Evolutionary conservation across 192 early-diverging fungal species (phyloP).

Genomic region (Kappamyces sp.): DNA sequence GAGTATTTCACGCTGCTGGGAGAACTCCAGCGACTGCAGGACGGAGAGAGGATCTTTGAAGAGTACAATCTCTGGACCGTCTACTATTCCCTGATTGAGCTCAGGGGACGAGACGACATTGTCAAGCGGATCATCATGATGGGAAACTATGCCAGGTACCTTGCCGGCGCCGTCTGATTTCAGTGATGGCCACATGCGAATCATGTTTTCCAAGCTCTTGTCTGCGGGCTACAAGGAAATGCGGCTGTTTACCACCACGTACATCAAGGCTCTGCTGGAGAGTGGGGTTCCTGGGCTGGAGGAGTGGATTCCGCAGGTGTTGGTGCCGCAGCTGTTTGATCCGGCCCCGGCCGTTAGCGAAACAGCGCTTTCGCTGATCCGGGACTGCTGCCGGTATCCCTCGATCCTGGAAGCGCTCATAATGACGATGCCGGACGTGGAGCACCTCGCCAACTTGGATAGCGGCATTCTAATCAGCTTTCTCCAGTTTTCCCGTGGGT

Average conservation of each 20-base stretch:
- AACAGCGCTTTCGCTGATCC: constrained; percentile 60
- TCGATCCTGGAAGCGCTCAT: constrained; percentile 67
- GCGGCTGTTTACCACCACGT: constrained; percentile 67
- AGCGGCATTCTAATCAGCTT: constrained; percentile 64
- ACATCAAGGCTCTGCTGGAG: constrained; percentile 59
- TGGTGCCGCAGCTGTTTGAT: constrained; percentile 59
- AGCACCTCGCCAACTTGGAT: constrained; percentile 64
- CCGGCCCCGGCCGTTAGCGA: constrained; percentile 65
- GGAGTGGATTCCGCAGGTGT: constrained; percentile 65
- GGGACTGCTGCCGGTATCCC: constrained; percentile 58
- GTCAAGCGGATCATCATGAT: constrained; percentile 64
- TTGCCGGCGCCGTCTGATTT: neutral
- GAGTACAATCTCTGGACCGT: constrained; percentile 73
- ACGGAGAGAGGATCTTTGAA: constrained; percentile 58
- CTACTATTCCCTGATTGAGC: constrained; percentile 71
- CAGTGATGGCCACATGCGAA: constrained; percentile 74
- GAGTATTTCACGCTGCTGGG: constrained; percentile 78
- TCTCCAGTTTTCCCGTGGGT: constrained; percentile 65
- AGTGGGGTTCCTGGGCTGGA: constrained; percentile 51
- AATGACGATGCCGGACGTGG: constrained; percentile 61
- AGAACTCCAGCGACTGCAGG: constrained; percentile 50
- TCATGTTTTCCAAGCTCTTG: constrained; percentile 77
- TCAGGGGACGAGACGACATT: constrained; percentile 71
- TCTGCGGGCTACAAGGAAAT: constrained; percentile 76
- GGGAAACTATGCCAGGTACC: constrained; percentile 64